Evolutionary conservation across 306 rosid species (phyloP).

Genomic region (Trifolium subterraneum): DNA sequence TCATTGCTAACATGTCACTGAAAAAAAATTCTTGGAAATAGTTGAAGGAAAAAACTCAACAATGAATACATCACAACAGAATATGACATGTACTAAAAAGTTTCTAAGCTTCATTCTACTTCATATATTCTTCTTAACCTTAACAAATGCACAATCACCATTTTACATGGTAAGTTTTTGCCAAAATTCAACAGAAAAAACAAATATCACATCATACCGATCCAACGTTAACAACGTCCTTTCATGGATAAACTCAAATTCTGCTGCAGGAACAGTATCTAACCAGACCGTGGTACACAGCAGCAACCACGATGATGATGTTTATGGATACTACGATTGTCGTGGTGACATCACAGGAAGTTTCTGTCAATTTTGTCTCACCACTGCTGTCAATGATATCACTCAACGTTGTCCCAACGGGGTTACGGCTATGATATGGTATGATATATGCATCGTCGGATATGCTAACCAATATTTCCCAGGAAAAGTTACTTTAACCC

Average conservation of each 20-base stretch:
- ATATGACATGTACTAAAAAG: not conserved
- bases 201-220: not conserved
- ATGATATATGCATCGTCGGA: conserved; percentile 32
- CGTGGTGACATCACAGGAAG: not conserved
- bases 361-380: conserved; percentile 42
- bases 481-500: not conserved
- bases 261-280: conserved; percentile 4
- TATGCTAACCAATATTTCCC: conserved; percentile 2
- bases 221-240: conserved; percentile 13
- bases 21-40: not conserved
- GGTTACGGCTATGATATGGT: conserved; percentile 33
- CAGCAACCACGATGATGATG: not conserved
- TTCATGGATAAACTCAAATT: conserved; percentile 2
- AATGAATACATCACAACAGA: not conserved
- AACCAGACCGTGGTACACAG: not conserved
- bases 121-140: not conserved
- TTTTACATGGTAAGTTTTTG: not conserved
- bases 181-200: conserved; percentile 6
- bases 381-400: not conserved
- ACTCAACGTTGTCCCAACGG: conserved; percentile 14
- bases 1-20: not conserved
- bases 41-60: not conserved
- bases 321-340: conserved; percentile 35
- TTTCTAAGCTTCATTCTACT: conserved; percentile 8
- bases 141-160: conserved; percentile 30